A percentile compares a stretch with the other conserved stretches of the same genome.
These are phyloP conservation scores for Raphanus hybrid DNA, from an alignment of 441 rosid species.

Conservation along the genomic window DNA sequence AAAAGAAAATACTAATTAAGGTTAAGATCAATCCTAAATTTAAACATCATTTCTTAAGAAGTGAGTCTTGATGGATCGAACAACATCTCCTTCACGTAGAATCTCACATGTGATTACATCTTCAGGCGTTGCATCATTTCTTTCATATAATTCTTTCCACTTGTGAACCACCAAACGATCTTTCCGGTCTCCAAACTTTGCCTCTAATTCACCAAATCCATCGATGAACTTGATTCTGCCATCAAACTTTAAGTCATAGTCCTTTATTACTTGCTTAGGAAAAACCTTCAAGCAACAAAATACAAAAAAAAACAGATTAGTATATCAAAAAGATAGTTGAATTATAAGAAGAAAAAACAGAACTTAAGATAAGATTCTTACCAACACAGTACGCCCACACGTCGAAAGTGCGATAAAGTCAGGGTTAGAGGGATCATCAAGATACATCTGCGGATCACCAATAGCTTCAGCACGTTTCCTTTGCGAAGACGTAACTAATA, in stretches of 20 bases:
- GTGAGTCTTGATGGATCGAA: conserved; percentile 23
- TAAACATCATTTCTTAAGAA: conserved; percentile 16
- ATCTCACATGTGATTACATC: conserved; percentile 30
- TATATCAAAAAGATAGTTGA: not conserved
- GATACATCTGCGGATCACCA: not conserved
- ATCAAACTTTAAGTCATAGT: conserved; percentile 16
- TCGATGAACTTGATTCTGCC: conserved; percentile 15
- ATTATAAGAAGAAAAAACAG: not conserved
- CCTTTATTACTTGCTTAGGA: conserved; percentile 12
- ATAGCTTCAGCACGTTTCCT: not conserved
- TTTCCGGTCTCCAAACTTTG: not conserved
- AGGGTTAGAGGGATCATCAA: conserved; percentile 26
- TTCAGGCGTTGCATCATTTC: not conserved
- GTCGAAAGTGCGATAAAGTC: conserved; percentile 24
- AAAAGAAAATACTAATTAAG: not conserved
- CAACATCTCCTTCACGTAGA: conserved; percentile 6
- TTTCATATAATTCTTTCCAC: conserved; percentile 20
- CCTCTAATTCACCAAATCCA: not conserved
- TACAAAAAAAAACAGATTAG: not conserved
- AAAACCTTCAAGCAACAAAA: conserved; percentile 15
- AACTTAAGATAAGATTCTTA: not conserved
- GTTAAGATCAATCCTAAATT: not conserved
- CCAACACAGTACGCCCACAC: not conserved
- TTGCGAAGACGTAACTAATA: not conserved
- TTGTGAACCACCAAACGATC: conserved; percentile 24